phyloP scores from a whole-genome alignment of 805 yeast species.

The Lipomyces sp. region DNA sequence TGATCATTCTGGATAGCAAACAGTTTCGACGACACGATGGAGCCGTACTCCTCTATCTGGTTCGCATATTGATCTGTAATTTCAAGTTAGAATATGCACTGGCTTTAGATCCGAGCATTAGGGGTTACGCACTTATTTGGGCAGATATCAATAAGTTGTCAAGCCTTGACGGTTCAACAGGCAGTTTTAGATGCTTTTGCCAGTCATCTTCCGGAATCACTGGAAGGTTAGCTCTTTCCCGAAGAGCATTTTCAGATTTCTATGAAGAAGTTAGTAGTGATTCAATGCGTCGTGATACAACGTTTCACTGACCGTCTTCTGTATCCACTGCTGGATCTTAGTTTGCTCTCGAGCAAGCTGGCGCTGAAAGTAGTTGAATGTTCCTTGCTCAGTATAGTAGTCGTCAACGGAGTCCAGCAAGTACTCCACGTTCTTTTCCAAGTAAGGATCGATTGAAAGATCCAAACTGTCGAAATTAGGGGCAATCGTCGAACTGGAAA shows the following conservation, averaged over 20 bases:
- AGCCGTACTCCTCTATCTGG: constrained; percentile 68
- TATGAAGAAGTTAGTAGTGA: not conserved
- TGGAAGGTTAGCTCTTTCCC: constrained; percentile 56
- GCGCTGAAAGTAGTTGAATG: constrained; percentile 79
- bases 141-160: constrained; percentile 67
- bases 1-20: constrained; percentile 55
- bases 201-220: constrained; percentile 54
- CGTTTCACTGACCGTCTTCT: constrained; percentile 43
- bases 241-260: constrained; percentile 59
- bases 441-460: constrained; percentile 43
- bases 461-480: constrained; percentile 41
- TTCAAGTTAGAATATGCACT: not conserved
- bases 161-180: constrained; percentile 70
- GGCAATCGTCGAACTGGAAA: constrained; percentile 24
- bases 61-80: constrained; percentile 56
- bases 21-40: constrained; percentile 61
- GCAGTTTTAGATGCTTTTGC: constrained; percentile 62
- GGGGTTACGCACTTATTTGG: constrained; percentile 43
- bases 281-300: not conserved
- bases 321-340: constrained; percentile 72
- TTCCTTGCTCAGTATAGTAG: constrained; percentile 72
- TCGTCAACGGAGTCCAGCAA: constrained; percentile 69
- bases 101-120: not conserved
- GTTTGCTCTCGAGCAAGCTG: constrained; percentile 64
- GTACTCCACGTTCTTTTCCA: constrained; percentile 53